A percentile compares a stretch with the other conserved stretches of the same genome.
These are phyloP conservation scores for Lasiodiplodia hormozganensis DNA, from an alignment of 2,329 filamentous ascomycete species.

Conservation along the genomic window DNA sequence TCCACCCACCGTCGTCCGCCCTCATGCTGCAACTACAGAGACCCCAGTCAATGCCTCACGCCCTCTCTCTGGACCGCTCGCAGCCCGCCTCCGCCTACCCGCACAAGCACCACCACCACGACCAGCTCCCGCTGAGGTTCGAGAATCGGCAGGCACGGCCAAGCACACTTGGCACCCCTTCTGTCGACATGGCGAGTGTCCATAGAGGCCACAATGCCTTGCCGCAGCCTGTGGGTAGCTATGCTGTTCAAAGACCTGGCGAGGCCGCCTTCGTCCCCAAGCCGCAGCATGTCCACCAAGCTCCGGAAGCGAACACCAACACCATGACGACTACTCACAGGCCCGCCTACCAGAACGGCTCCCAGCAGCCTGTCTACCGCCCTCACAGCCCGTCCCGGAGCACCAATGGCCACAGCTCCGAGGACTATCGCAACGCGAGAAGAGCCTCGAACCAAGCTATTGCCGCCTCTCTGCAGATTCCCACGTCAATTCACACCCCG, in stretches of 20 bases:
- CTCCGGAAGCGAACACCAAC: conserved; percentile 30
- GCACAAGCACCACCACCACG: conserved; percentile 39
- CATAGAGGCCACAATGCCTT: conserved; percentile 20
- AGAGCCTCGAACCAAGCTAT: conserved; percentile 30
- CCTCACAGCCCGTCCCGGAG: conserved; percentile 2
- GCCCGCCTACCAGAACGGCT: conserved; percentile 19
- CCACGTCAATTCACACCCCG: conserved; percentile 45
- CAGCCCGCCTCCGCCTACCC: conserved; percentile 41
- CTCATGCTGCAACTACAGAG: conserved; percentile 51
- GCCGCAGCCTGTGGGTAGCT: conserved; percentile 16
- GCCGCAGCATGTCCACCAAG: conserved; percentile 31
- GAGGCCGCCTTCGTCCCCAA: conserved; percentile 23
- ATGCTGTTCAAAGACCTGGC: conserved; percentile 22
- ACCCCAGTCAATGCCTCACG: conserved; percentile 50
- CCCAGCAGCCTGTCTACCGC: conserved; percentile 9
- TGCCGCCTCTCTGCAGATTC: conserved; percentile 39
- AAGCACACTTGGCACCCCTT: conserved; percentile 41
- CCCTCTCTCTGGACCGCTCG: conserved; percentile 44
- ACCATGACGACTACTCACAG: conserved; percentile 5
- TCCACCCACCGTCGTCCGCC: conserved; percentile 32
- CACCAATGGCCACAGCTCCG: neutral
- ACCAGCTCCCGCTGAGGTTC: conserved; percentile 29
- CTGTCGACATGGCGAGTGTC: conserved; percentile 36
- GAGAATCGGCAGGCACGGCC: conserved; percentile 40
- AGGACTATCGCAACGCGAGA: conserved; percentile 19